Evolutionary conservation across 2,329 filamentous ascomycete genomes (phyloP), one percentile per base, ranked within the genome.

Genomic region (Diaporthe helianthi): DNA sequence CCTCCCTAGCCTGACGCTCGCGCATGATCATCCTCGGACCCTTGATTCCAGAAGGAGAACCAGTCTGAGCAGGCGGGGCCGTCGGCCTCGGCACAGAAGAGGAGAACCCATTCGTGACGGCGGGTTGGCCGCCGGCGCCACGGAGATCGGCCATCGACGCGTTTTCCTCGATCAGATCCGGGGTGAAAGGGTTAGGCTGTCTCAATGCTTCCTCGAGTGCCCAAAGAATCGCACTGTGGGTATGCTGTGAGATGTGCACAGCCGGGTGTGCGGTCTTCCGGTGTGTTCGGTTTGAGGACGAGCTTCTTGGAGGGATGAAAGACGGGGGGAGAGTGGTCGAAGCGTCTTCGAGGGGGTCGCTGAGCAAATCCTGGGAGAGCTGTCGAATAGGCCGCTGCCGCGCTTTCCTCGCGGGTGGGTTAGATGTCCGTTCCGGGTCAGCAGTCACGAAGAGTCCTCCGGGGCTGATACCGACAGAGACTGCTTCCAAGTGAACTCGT

Each of bases 1-100:
- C 69, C 79, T 97, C 93, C 72, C 94, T 87, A 73, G 92, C 92
- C 67, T 88, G 87, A 68, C 94, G 90, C 78, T 94, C 90, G 79
- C 93, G 90, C 94, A 98, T 97, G 76, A 98, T 95, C 82, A 95
- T 92, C 73, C 92, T 90, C 19, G 95, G 95, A 44, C 94, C 94
- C 74, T 91, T 89, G 71, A 98, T 92, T 31, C 92, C 90, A 70
- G 85, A 85, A 12, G 86, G 86, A 17, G 87, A 88, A 73, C 85
- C 83, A 31, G 84, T 84, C 66, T 85, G 84, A 24, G 80, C 80
- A 41, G 86, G 83, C 3, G 83, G 80, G n/a, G 83, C 81, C 2
- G 83, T 81, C 36, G 83, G 82, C 60, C 85, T 82, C 15, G 83
- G 76, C 24, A 81, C 79, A 2, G 83, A 75, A 44, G 81, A 71